These are phyloP conservation scores for Trichoderma asperelloides DNA, from an alignment of 495 filamentous ascomycete genomes.

Conservation along the genomic window DNA sequence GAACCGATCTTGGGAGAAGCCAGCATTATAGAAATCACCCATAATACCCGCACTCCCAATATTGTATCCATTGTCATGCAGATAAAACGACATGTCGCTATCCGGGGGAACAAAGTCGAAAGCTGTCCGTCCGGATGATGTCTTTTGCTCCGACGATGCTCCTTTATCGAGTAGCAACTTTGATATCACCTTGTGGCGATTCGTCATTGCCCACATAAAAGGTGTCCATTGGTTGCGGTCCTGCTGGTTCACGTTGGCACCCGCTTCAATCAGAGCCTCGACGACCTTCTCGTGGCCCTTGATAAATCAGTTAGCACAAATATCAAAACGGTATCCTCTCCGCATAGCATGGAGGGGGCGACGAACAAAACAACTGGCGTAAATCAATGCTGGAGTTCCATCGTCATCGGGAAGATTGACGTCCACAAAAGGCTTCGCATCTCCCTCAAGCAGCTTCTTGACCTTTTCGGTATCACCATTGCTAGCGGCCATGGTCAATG, in stretches of 20 bases:
- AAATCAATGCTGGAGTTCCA: constrained; percentile 89
- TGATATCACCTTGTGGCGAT: constrained; percentile 89
- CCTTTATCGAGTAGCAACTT: constrained; percentile 87
- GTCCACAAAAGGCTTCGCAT: constrained; percentile 70
- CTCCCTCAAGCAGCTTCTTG: constrained; percentile 62
- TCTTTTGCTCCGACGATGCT: constrained; percentile 91
- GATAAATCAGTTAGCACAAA: constrained; percentile 14
- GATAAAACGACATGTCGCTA: constrained; percentile 90
- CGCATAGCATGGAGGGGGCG: constrained; percentile 10
- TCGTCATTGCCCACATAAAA: constrained; percentile 99
- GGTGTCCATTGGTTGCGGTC: constrained; percentile 96
- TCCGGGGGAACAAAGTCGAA: constrained; percentile 92
- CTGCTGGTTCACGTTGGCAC: constrained; percentile 87
- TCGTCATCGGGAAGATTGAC: constrained; percentile 90
- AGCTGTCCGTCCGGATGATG: constrained; percentile 86
- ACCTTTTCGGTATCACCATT: constrained; percentile 88
- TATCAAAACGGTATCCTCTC: constrained; percentile 9
- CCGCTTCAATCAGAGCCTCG: constrained; percentile 69
- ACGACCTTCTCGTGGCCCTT: constrained; percentile 91
- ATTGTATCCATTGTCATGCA: constrained; percentile 86
- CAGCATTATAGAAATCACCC: constrained; percentile 91
- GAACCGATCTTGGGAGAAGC: constrained; percentile 86
- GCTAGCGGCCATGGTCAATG: constrained; percentile 90
- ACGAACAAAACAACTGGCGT: constrained; percentile 97
- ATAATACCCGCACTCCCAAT: constrained; percentile 80